These are phyloP conservation scores for Suillus variegatus DNA, from an alignment of 768 basidiomycete genomes.

Conservation along the genomic window DNA sequence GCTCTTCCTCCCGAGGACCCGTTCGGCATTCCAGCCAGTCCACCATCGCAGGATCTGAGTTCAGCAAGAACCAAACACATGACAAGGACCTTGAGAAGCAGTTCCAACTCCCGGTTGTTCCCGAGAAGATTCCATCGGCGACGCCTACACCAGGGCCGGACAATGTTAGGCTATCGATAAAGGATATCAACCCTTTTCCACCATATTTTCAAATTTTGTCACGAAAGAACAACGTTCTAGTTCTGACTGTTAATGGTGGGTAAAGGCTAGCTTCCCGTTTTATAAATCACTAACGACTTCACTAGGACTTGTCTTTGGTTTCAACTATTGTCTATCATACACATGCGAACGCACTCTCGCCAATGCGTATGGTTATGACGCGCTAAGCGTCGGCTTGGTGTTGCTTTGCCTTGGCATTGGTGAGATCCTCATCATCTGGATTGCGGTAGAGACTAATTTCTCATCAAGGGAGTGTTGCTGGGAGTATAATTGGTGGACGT, in stretches of 20 bases:
- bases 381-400: slow-evolving; percentile 74
- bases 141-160: slow-evolving; percentile 16
- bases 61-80: slow-evolving; percentile 14
- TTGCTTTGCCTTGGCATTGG: slow-evolving; percentile 75
- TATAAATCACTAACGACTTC: slow-evolving; percentile 5
- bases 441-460: background rate
- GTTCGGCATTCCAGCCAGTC: slow-evolving; percentile 25
- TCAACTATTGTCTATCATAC: slow-evolving; percentile 70
- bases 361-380: slow-evolving; percentile 60
- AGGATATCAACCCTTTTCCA: slow-evolving; percentile 74
- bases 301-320: slow-evolving; percentile 69
- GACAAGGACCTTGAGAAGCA: slow-evolving; percentile 16
- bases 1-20: slow-evolving; percentile 28
- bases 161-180: slow-evolving; percentile 55
- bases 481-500: slow-evolving; percentile 58
- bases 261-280: background rate
- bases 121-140: slow-evolving; percentile 17
- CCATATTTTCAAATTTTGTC: slow-evolving; percentile 61
- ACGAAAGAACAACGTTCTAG: slow-evolving; percentile 65
- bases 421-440: slow-evolving; percentile 27
- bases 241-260: slow-evolving; percentile 42
- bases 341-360: slow-evolving; percentile 73
- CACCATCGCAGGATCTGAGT: slow-evolving; percentile 17
- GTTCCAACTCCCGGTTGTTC: slow-evolving; percentile 27
- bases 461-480: slow-evolving; percentile 45